Conservation (phyloP, 2,329 filamentous ascomycete species). For the Pseudogymnoascus sp. region DNA sequence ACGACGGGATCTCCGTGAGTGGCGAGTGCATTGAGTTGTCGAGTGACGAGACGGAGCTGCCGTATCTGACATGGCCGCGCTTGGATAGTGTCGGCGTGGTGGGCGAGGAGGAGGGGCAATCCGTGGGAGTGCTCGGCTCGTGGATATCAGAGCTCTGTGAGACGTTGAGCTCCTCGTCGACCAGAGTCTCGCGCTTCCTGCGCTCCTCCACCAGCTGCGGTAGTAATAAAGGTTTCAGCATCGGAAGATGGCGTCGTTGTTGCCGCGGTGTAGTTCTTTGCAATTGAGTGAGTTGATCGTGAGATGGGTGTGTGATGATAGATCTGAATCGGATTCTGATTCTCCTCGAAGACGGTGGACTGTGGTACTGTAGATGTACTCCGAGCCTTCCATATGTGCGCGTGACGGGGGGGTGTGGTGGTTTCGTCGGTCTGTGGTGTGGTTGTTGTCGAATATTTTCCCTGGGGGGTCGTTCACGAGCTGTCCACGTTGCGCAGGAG, state of each 20-base stretch:
- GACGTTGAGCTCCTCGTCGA: conserved; percentile 26
- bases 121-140: conserved; percentile 38
- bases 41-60: conserved; percentile 73
- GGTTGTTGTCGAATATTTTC: neutral
- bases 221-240: conserved; percentile 46
- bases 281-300: conserved; percentile 14
- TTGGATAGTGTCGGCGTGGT: conserved; percentile 55
- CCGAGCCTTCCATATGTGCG: neutral
- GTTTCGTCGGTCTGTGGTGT: neutral
- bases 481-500: neutral
- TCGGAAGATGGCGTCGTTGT: conserved; percentile 36
- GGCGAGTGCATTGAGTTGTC: conserved; percentile 48
- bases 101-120: conserved; percentile 52
- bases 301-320: conserved; percentile 14
- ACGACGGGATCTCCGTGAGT: conserved; percentile 46
- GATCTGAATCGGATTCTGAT: neutral
- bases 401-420: neutral
- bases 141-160: conserved; percentile 25
- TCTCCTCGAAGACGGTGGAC: neutral
- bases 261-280: conserved; percentile 14
- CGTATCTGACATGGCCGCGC: conserved; percentile 55
- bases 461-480: neutral
- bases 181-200: conserved; percentile 34
- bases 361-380: neutral
- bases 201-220: conserved; percentile 48